A percentile compares a stretch with the other conserved stretches of the same genome.
Conservation (phyloP, 1,284 basidiomycete species). For the Volvariella surrecta region DNA sequence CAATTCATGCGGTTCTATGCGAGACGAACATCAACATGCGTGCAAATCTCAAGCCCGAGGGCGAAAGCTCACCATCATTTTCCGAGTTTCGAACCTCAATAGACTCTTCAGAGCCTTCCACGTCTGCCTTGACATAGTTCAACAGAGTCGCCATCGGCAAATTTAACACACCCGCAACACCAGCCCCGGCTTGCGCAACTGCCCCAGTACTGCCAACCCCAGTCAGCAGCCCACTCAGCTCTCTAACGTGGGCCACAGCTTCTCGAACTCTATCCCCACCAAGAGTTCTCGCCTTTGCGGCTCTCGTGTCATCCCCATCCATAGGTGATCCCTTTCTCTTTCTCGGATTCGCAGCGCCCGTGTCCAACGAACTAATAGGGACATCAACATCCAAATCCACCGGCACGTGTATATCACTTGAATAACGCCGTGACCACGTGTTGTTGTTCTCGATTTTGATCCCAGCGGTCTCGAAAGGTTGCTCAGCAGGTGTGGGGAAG, state of each 20-base stretch:
- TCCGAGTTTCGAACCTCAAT: constrained; percentile 80
- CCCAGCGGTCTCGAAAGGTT: constrained; percentile 25
- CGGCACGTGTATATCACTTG: constrained; percentile 9
- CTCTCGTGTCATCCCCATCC: constrained; percentile 34
- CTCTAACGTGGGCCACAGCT: constrained; percentile 32
- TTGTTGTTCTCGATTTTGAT: constrained; percentile 11
- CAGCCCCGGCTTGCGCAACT: constrained; percentile 9
- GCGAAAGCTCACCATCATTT: constrained; percentile 37
- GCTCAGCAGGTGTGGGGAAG: constrained; percentile 35
- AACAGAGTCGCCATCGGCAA: constrained; percentile 46
- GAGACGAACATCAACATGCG: constrained; percentile 8
- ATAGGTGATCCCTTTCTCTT: constrained; percentile 36
- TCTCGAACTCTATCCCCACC: constrained; percentile 62
- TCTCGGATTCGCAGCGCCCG: constrained; percentile 10
- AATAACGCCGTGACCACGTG: constrained; percentile 20
- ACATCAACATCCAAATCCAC: constrained; percentile 42
- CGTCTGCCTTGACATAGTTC: constrained; percentile 45
- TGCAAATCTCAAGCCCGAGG: constrained; percentile 4
- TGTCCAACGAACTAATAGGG: constrained; percentile 41
- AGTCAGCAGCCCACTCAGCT: constrained; percentile 26
- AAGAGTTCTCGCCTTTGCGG: constrained; percentile 47
- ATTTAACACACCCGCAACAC: too few species aligned
- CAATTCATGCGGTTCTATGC: constrained; percentile 58
- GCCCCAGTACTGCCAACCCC: constrained; percentile 10
- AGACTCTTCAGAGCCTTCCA: constrained; percentile 61